Conservation (phyloP, 2,329 filamentous ascomycete genomes). For the Xylaria sp. region DNA sequence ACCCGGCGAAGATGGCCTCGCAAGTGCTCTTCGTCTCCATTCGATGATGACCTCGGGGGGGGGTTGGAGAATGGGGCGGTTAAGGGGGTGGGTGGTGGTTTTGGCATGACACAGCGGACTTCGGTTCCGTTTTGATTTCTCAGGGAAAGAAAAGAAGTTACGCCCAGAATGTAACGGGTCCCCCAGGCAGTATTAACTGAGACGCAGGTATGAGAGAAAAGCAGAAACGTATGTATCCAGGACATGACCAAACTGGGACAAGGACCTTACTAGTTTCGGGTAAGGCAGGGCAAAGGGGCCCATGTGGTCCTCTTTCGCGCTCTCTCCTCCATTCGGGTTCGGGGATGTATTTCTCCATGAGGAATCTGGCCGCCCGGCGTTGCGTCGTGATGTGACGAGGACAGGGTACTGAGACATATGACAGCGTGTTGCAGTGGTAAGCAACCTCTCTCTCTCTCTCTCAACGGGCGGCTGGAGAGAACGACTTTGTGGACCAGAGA, state of each 20-base stretch:
- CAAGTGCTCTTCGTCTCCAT: background rate
- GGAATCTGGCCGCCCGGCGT: slow-evolving; percentile 13
- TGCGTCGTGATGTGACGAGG: background rate
- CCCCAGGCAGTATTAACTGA: slow-evolving; percentile 4
- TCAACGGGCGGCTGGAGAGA: background rate
- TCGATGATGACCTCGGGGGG: background rate
- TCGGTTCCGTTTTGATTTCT: slow-evolving; percentile 11
- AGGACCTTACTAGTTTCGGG: background rate
- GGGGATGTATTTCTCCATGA: slow-evolving; percentile 15
- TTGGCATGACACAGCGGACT: background rate
- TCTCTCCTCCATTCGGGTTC: slow-evolving; percentile 9
- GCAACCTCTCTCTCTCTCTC: background rate
- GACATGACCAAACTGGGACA: slow-evolving; percentile 12
- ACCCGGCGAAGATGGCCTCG: background rate
- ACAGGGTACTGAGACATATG: background rate
- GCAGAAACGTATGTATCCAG: background rate
- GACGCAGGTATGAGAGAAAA: slow-evolving; percentile 4
- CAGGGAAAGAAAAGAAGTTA: background rate
- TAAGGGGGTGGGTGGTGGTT: background rate
- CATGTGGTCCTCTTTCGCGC: slow-evolving; percentile 14
- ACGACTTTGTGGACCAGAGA: no score
- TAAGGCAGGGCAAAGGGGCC: background rate
- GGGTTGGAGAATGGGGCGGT: background rate
- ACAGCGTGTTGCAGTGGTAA: background rate
- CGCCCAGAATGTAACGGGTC: slow-evolving; percentile 18